These are phyloP conservation scores for Nakazawaea holstii DNA, from an alignment of 805 yeast genomes.

Conservation along the genomic window DNA sequence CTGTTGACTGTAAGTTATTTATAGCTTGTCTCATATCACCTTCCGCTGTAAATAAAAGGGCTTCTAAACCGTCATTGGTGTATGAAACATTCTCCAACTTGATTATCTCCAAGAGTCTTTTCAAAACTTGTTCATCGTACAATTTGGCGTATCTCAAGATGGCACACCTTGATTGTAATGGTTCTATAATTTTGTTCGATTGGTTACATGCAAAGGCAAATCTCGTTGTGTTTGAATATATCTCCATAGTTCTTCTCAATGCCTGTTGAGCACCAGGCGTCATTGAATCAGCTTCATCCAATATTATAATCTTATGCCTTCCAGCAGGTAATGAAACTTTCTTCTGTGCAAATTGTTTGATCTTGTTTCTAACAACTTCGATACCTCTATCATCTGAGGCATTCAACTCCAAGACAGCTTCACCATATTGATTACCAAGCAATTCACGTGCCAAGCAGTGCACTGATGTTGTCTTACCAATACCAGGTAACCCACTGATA, in stretches of 20 bases:
- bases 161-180: slow-evolving; percentile 94
- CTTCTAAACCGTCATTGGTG: slow-evolving; percentile 87
- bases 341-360: slow-evolving; percentile 94
- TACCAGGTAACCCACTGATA: slow-evolving; percentile 94
- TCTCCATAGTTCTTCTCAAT: slow-evolving; percentile 88
- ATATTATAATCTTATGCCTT: slow-evolving; percentile 83
- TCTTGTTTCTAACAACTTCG: slow-evolving; percentile 89
- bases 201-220: slow-evolving; percentile 99
- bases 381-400: slow-evolving; percentile 98
- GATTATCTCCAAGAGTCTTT: slow-evolving; percentile 66
- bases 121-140: slow-evolving; percentile 78
- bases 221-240: slow-evolving; percentile 91
- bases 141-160: slow-evolving; percentile 79
- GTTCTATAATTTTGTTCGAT: slow-evolving; percentile 91
- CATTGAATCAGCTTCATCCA: slow-evolving; percentile 97
- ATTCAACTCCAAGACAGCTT: slow-evolving; percentile 87
- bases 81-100: slow-evolving; percentile 67
- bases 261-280: slow-evolving; percentile 97
- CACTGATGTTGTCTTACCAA: slow-evolving; percentile 93
- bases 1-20: slow-evolving; percentile 89
- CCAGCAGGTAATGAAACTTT: slow-evolving; percentile 85
- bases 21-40: slow-evolving; percentile 99
- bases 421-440: slow-evolving; percentile 64
- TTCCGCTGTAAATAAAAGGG: slow-evolving; percentile 90
- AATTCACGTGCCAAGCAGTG: slow-evolving; percentile 85